Evolutionary conservation across 1,284 basidiomycete species (phyloP).

Genomic region (Ceratobasidium theobromae): DNA sequence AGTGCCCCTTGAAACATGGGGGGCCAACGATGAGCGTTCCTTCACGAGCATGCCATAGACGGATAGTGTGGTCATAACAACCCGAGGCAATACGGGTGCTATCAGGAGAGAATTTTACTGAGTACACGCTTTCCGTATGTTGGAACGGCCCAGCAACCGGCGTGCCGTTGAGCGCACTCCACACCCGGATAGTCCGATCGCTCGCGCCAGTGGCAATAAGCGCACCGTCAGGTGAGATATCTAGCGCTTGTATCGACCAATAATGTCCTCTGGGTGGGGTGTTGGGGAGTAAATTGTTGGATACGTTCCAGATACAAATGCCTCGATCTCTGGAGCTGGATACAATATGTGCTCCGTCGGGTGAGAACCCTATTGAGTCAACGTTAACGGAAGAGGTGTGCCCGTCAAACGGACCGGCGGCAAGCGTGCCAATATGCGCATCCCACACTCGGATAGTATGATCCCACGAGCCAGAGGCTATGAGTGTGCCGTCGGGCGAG

Average conservation of each 20-base stretch:
- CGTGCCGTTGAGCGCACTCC: not conserved
- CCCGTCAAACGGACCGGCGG: not conserved
- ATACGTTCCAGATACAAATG: not conserved
- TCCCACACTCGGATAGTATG: no score
- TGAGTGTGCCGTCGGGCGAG: no score
- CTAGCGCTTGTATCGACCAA: not conserved
- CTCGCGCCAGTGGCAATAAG: not conserved
- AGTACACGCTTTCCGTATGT: not conserved
- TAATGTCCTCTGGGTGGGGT: slow-evolving; percentile 3
- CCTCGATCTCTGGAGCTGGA: not conserved
- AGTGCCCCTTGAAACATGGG: not conserved
- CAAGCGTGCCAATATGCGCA: not conserved
- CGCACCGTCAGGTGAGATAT: slow-evolving; percentile 6
- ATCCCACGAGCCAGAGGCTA: no score
- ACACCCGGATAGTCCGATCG: slow-evolving; percentile 5
- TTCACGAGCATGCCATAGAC: not conserved
- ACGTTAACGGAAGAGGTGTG: not conserved
- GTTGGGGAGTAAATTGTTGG: not conserved
- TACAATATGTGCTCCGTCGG: not conserved
- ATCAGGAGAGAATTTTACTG: not conserved
- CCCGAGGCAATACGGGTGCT: not conserved
- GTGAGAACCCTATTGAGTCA: not conserved
- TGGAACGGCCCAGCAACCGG: not conserved
- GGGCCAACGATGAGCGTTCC: not conserved
- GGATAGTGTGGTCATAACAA: not conserved